Percentiles rank a stretch among this genome's conserved stretches.
Conservation (phyloP, 1,139 yeast species). For the Protomyces lactucae-debilis region DNA sequence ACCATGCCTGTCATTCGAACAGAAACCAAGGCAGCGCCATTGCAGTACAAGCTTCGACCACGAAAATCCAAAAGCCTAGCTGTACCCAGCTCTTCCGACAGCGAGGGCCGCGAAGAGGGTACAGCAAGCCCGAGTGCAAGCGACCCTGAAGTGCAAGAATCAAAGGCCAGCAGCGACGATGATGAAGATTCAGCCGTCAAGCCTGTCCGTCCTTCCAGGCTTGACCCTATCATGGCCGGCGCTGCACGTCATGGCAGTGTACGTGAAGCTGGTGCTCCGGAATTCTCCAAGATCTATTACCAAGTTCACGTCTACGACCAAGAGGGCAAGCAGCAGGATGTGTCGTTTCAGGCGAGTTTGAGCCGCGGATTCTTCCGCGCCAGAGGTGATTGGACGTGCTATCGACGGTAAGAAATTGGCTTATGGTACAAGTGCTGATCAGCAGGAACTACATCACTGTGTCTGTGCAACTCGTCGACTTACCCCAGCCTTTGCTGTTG, state of each 20-base stretch:
- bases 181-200: neutral
- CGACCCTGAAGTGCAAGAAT: neutral
- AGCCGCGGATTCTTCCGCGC: constrained; percentile 1
- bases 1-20: neutral
- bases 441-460: neutral
- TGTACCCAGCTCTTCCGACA: neutral
- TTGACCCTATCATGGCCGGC: neutral
- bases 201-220: neutral
- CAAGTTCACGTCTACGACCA: neutral
- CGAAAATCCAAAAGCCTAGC: neutral
- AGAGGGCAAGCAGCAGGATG: neutral
- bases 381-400: neutral
- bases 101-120: neutral
- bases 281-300: neutral
- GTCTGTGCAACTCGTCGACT: neutral
- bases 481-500: neutral
- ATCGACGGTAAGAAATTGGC: neutral
- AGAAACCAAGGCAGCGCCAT: neutral
- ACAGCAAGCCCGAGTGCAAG: neutral
- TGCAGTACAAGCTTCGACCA: neutral
- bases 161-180: neutral
- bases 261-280: neutral
- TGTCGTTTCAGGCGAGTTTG: neutral
- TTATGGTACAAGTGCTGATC: neutral
- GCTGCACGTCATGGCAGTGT: neutral